Evolutionary conservation across 139 green algal genomes (phyloP).

Genomic region (Parachlorella kessleri): DNA sequence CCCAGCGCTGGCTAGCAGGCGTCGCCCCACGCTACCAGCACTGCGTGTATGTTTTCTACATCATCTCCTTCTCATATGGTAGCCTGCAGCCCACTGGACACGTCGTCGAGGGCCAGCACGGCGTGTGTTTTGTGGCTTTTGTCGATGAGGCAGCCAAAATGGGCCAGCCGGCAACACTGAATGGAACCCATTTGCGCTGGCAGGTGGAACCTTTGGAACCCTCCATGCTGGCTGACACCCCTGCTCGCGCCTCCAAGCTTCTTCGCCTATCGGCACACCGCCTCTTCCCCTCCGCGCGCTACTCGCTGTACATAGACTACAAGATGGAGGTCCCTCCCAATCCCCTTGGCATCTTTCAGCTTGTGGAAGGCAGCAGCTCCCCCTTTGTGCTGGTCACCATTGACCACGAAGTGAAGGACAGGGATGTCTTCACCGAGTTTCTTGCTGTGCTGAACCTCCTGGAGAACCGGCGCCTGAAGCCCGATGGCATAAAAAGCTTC

Average conservation of each 20-base stretch:
- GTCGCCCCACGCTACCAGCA: background rate
- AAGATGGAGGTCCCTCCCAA: background rate
- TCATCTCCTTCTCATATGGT: background rate
- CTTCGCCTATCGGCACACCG: background rate
- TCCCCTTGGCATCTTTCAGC: background rate
- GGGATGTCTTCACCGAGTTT: background rate
- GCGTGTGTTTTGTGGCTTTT: conserved; percentile 17
- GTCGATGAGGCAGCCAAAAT: background rate
- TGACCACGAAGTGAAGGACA: background rate
- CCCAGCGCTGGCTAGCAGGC: background rate
- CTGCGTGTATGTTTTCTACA: background rate
- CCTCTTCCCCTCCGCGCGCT: background rate
- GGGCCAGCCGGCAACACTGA: background rate
- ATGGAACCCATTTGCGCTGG: background rate
- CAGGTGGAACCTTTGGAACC: background rate
- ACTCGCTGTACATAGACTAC: background rate
- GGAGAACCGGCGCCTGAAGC: background rate
- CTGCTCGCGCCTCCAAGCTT: background rate
- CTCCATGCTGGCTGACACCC: background rate
- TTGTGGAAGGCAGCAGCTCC: background rate
- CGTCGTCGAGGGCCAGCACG: background rate
- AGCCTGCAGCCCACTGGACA: background rate
- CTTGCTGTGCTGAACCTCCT: background rate
- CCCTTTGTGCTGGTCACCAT: background rate
- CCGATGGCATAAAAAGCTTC: background rate